Conservation (phyloP, 805 yeast species). For the Nadsonia fulvescens region DNA sequence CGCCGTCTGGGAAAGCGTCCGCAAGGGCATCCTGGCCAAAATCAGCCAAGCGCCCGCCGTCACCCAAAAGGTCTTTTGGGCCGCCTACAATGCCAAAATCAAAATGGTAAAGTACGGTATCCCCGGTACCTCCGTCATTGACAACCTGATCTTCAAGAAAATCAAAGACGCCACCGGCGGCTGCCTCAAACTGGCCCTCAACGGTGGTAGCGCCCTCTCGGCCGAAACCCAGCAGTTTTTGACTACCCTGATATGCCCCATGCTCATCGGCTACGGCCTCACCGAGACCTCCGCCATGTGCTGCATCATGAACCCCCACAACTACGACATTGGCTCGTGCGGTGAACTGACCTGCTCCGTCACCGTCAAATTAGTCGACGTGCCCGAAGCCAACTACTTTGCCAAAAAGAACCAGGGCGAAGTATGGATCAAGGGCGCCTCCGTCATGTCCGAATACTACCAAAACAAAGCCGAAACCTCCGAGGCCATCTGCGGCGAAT, state of each 20-base stretch:
- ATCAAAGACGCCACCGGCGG: constrained; percentile 95
- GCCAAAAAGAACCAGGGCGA: constrained; percentile 92
- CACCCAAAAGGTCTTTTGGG: constrained; percentile 76
- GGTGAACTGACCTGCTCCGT: constrained; percentile 74
- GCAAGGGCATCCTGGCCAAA: constrained; percentile 77
- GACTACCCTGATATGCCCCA: constrained; percentile 56
- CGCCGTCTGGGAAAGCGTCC: constrained; percentile 92
- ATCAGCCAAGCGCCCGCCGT: constrained; percentile 45
- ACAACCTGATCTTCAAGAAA: constrained; percentile 62
- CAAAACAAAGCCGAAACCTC: constrained; percentile 68
- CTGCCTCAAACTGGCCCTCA: constrained; percentile 46
- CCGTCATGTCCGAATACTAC: constrained; percentile 63
- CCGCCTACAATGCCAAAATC: constrained; percentile 60
- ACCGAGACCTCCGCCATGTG: constrained; percentile 93
- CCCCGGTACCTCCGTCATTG: constrained; percentile 57
- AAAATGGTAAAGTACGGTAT: constrained; percentile 43
- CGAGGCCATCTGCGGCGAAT: constrained; percentile 58
- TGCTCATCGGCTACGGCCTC: constrained; percentile 89
- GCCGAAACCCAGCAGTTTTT: constrained; percentile 68
- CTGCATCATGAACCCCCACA: constrained; percentile 43
- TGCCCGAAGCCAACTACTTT: constrained; percentile 74
- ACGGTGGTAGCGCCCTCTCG: constrained; percentile 89
- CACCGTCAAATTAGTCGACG: constrained; percentile 80
- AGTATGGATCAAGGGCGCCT: constrained; percentile 57
- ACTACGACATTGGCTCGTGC: constrained; percentile 55